A percentile compares a stretch with the other conserved stretches of the same genome.
phyloP scores from a whole-genome alignment of 1,284 basidiomycete genomes.

The Acaromyces ingoldii region DNA sequence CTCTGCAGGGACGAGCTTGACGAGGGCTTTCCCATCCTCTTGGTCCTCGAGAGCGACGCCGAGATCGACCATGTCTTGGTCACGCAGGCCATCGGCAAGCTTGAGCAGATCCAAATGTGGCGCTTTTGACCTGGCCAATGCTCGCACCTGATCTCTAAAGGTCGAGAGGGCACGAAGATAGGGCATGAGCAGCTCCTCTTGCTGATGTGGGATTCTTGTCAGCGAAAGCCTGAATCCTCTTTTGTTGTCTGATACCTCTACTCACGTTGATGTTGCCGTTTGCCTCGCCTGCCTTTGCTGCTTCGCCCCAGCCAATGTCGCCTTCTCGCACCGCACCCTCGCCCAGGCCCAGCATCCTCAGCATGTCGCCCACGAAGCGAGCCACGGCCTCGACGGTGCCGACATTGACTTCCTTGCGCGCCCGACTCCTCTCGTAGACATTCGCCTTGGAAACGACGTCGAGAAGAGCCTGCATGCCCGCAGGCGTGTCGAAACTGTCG shows the following conservation, averaged over 20 bases:
- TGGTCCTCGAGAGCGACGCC: slow-evolving; percentile 96
- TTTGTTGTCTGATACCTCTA: too few species aligned
- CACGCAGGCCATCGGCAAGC: slow-evolving; percentile 71
- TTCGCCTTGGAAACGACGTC: slow-evolving; percentile 84
- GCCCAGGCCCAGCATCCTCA: slow-evolving; percentile 90
- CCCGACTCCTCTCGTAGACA: slow-evolving; percentile 64
- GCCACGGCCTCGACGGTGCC: slow-evolving; percentile 69
- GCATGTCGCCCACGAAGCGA: slow-evolving; percentile 80
- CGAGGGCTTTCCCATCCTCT: slow-evolving; percentile 69
- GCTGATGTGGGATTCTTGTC: too few species aligned
- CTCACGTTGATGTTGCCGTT: slow-evolving; percentile 10
- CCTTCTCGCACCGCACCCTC: slow-evolving; percentile 59
- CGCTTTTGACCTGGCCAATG: slow-evolving; percentile 63
- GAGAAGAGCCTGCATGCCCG: slow-evolving; percentile 70
- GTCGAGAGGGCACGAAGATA: slow-evolving; percentile 78
- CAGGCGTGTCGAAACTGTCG: slow-evolving; percentile 95
- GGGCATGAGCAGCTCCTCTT: slow-evolving; percentile 80
- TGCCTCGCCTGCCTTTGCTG: slow-evolving; percentile 14
- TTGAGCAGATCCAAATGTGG: slow-evolving; percentile 37
- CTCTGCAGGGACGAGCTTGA: slow-evolving; percentile 82
- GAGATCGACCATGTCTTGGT: slow-evolving; percentile 81
- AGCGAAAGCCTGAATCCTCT: too few species aligned
- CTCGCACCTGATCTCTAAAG: slow-evolving; percentile 85
- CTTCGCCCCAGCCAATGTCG: slow-evolving; percentile 45
- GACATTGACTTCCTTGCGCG: slow-evolving; percentile 60